Evolutionary conservation across 2,329 filamentous ascomycete genomes (phyloP).

Genomic region (Plenodomus tracheiphilus): DNA sequence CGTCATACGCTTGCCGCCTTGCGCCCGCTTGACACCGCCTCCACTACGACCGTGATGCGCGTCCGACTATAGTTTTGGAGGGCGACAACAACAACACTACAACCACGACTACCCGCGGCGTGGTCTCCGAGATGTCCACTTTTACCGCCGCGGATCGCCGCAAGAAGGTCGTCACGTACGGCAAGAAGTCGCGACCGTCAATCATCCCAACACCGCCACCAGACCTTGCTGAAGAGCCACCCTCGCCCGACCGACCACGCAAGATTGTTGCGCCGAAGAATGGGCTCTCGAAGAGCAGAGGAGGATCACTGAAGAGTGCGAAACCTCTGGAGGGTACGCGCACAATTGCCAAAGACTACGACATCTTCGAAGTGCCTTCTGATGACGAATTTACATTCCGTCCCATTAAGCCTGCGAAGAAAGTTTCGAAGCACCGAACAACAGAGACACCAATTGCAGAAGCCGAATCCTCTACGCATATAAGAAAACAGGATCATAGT

Average conservation of each 20-base stretch:
- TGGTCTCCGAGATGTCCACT: constrained; percentile 31
- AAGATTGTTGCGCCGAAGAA: constrained; percentile 18
- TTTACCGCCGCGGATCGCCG: constrained; percentile 38
- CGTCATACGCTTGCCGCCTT: not conserved
- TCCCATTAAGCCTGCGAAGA: constrained; percentile 16
- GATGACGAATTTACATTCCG: constrained; percentile 31
- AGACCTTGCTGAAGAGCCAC: constrained; percentile 25
- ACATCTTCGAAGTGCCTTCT: constrained; percentile 51
- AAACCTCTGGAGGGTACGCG: constrained; percentile 4
- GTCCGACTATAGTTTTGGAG: constrained; percentile 8
- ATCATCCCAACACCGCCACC: constrained; percentile 14
- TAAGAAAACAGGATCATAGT: constrained; percentile 5
- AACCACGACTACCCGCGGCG: constrained; percentile 3
- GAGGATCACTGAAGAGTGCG: constrained; percentile 5
- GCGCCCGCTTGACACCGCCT: not conserved
- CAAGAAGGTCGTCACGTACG: constrained; percentile 46
- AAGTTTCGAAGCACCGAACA: constrained; percentile 14
- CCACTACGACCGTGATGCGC: constrained; percentile 24
- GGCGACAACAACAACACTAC: constrained; percentile 11
- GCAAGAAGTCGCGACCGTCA: constrained; percentile 37
- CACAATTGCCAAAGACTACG: constrained; percentile 11
- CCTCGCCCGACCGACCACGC: constrained; percentile 40
- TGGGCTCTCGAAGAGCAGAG: constrained; percentile 12
- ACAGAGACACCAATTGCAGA: constrained; percentile 10
- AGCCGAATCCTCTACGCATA: constrained; percentile 11